Evolutionary conservation across 208 protist species (phyloP).

Genomic region (Trypanosoma theileri): DNA sequence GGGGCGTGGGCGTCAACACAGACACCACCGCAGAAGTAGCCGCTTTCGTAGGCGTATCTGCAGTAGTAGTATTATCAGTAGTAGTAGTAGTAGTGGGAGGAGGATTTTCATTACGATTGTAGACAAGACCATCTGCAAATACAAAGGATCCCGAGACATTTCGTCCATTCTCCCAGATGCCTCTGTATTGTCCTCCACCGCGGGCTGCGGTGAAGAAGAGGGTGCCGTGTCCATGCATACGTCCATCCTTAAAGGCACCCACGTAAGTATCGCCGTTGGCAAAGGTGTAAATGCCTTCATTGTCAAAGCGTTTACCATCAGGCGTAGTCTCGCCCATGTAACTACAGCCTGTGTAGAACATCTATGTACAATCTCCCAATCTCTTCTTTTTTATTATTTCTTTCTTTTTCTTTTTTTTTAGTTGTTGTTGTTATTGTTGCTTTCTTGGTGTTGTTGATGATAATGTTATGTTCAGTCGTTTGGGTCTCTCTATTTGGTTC

Average conservation of each 20-base stretch:
- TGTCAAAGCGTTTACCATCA: constrained; percentile 72
- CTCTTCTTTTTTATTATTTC: neutral
- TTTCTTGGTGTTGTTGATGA: no score
- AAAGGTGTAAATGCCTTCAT: constrained; percentile 76
- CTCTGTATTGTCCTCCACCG: constrained; percentile 79
- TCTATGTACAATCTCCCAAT: neutral
- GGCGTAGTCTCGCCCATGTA: constrained; percentile 63
- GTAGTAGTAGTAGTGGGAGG: no score
- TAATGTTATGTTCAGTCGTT: no score
- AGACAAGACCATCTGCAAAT: constrained; percentile 83
- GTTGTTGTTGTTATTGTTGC: neutral
- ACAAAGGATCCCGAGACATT: constrained; percentile 77
- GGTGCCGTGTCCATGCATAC: constrained; percentile 81
- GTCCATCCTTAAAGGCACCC: constrained; percentile 74
- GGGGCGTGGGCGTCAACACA: no score
- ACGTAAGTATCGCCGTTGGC: constrained; percentile 84
- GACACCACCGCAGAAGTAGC: no score
- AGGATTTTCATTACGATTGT: constrained; percentile 28
- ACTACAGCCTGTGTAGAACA: constrained; percentile 46
- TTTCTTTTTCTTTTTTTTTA: neutral
- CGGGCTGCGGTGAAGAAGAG: constrained; percentile 56
- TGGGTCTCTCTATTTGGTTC: no score
- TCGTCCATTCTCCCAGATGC: constrained; percentile 75
- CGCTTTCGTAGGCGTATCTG: no score
- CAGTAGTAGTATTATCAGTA: no score